A percentile compares a stretch with the other conserved stretches of the same genome.
Evolutionary conservation across 1,139 yeast species (phyloP).

Genomic region (Blastobotrys ciferrii): DNA sequence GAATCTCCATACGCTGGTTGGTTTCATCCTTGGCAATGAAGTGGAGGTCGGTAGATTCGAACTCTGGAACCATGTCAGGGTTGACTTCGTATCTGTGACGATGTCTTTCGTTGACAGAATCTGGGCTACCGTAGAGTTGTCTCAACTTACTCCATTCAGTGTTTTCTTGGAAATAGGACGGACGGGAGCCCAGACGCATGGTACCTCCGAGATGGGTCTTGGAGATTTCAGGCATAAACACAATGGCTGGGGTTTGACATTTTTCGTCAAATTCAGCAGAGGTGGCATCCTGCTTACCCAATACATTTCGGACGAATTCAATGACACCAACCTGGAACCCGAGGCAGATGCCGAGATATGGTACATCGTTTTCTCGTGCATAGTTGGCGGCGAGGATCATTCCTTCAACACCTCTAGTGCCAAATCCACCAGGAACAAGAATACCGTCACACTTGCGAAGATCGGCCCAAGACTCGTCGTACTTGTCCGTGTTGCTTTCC

Average conservation of each 20-base stretch:
- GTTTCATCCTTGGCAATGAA: constrained; percentile 94
- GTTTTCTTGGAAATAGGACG: constrained; percentile 73
- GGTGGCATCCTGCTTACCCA: constrained; percentile 67
- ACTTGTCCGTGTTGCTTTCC: constrained; percentile 63
- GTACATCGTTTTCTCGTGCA: constrained; percentile 93
- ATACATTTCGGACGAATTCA: constrained; percentile 81
- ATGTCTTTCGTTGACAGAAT: constrained; percentile 84
- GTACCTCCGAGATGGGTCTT: constrained; percentile 97
- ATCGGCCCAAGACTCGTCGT: constrained; percentile 94
- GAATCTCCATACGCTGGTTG: constrained; percentile 89
- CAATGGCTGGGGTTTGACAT: constrained; percentile 72
- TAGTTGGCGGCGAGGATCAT: constrained; percentile 96
- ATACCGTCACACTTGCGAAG: constrained; percentile 96
- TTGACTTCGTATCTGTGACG: constrained; percentile 98
- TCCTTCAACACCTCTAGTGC: constrained; percentile 96
- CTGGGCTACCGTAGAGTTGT: constrained; percentile 73
- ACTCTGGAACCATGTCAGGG: constrained; percentile 67
- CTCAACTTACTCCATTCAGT: constrained; percentile 72
- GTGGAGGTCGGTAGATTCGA: constrained; percentile 75
- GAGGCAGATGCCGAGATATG: constrained; percentile 94
- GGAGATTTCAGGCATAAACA: constrained; percentile 98
- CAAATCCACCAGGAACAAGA: constrained; percentile 98
- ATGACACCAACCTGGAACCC: constrained; percentile 97
- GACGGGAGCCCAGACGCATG: constrained; percentile 95
- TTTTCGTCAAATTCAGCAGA: constrained; percentile 81